Evolutionary conservation across 192 early-diverging fungal genomes (phyloP).

Genomic region (Diversispora eburnea): DNA sequence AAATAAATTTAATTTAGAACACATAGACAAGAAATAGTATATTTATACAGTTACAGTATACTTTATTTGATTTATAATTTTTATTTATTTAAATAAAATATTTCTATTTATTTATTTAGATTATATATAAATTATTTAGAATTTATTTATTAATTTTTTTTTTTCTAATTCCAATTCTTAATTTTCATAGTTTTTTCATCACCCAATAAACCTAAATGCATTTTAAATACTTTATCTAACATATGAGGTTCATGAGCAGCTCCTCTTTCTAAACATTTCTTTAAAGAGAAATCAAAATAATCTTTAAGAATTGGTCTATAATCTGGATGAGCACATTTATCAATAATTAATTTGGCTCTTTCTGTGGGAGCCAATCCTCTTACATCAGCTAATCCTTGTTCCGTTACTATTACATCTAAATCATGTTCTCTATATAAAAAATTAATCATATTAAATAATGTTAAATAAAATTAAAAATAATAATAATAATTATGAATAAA

Average conservation of each 20-base stretch:
- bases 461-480: background rate
- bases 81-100: too few species aligned
- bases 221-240: conserved; percentile 44
- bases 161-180: conserved; percentile 29
- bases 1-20: background rate
- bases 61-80: too few species aligned
- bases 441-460: background rate
- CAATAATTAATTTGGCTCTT: conserved; percentile 42
- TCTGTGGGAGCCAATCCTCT: conserved; percentile 40
- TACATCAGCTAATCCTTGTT: conserved; percentile 44
- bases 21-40: too few species aligned
- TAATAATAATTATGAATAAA: background rate
- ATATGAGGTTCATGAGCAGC: conserved; percentile 44
- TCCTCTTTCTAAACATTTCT: conserved; percentile 36
- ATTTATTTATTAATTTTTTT: too few species aligned
- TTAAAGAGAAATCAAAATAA: conserved; percentile 39
- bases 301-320: conserved; percentile 38
- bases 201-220: conserved; percentile 39
- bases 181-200: conserved; percentile 44
- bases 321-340: conserved; percentile 44
- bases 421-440: conserved; percentile 34
- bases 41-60: too few species aligned
- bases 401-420: conserved; percentile 42
- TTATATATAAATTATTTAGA: too few species aligned
- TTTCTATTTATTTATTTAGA: too few species aligned